These are phyloP conservation scores for Phenoliferia sp. DNA, from an alignment of 1,284 basidiomycete species.

Conservation along the genomic window DNA sequence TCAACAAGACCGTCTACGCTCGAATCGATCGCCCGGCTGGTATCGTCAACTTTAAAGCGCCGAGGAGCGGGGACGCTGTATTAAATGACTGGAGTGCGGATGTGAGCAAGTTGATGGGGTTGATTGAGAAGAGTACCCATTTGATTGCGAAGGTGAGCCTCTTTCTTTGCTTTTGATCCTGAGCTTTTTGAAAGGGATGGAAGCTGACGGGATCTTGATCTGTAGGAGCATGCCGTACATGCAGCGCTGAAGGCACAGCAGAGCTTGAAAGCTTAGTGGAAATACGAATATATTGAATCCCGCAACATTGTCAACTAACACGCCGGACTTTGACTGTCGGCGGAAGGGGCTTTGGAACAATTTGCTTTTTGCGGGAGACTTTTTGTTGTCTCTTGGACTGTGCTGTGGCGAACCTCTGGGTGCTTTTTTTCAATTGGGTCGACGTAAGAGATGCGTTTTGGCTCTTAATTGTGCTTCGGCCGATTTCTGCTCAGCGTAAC, in stretches of 20 bases:
- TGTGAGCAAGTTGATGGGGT: conserved; percentile 69
- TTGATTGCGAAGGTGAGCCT: conserved; percentile 49
- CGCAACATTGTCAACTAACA: no score
- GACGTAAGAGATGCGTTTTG: no score
- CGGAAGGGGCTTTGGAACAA: no score
- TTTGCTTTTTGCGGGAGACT: no score
- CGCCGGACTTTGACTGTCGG: no score
- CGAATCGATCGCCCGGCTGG: conserved; percentile 89
- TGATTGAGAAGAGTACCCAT: conserved; percentile 52
- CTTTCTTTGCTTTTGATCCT: neutral
- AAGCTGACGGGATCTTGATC: neutral
- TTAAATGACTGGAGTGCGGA: conserved; percentile 97
- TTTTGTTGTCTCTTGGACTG: no score
- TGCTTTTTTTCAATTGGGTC: no score
- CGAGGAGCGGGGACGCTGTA: conserved; percentile 69
- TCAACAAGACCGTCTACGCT: conserved; percentile 86
- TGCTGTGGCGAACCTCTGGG: no score
- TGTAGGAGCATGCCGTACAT: conserved; percentile 40
- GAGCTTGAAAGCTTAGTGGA: neutral
- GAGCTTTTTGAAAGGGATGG: neutral
- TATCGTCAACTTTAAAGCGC: conserved; percentile 69
- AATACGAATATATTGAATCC: neutral
- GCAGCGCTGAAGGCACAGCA: conserved; percentile 33
- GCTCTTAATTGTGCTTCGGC: no score
- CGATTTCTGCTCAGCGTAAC: no score